A percentile compares a stretch with the other conserved stretches of the same genome.
These are phyloP conservation scores for Thielaviopsis ethacetica DNA, from an alignment of 2,329 filamentous ascomycete species.

Conservation along the genomic window DNA sequence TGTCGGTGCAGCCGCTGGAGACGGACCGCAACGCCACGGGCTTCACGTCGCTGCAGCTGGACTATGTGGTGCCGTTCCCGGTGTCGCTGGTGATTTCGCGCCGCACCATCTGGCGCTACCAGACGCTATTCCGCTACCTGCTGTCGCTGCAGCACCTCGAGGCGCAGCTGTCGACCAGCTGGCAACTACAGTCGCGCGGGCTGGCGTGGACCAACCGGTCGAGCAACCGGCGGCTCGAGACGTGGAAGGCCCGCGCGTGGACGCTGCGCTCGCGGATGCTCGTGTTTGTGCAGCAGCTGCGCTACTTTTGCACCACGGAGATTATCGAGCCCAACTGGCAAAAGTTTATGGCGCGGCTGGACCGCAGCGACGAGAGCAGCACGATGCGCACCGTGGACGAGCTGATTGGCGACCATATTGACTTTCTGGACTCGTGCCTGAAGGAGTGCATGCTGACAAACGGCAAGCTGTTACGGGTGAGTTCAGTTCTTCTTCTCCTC, in stretches of 20 bases:
- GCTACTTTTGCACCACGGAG: slow-evolving; percentile 94
- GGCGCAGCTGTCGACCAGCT: slow-evolving; percentile 68
- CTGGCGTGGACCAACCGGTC: slow-evolving; percentile 71
- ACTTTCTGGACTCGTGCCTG: slow-evolving; percentile 91
- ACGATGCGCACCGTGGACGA: slow-evolving; percentile 70
- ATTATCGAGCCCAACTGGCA: slow-evolving; percentile 98
- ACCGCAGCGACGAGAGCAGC: slow-evolving; percentile 33
- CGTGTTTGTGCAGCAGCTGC: slow-evolving; percentile 87
- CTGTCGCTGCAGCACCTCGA: slow-evolving; percentile 82
- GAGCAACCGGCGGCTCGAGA: slow-evolving; percentile 55
- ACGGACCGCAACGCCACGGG: slow-evolving; percentile 77
- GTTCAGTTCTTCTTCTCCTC: slow-evolving; percentile 12
- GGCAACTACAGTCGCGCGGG: slow-evolving; percentile 76
- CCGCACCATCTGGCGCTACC: slow-evolving; percentile 93
- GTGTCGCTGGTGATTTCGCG: slow-evolving; percentile 89
- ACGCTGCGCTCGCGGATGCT: slow-evolving; percentile 87
- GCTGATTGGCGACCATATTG: slow-evolving; percentile 96
- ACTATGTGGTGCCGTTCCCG: slow-evolving; percentile 89
- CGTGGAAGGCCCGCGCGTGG: slow-evolving; percentile 88
- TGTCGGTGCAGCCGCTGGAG: slow-evolving; percentile 51
- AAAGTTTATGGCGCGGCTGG: slow-evolving; percentile 74
- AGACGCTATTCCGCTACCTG: slow-evolving; percentile 87
- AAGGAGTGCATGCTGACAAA: slow-evolving; percentile 99
- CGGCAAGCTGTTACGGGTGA: slow-evolving; percentile 76
- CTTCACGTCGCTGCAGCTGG: slow-evolving; percentile 83